Evolutionary conservation across 805 yeast species (phyloP), one percentile per base, ranked within the genome.

Genomic region (Cyberlindnera lachancei): DNA sequence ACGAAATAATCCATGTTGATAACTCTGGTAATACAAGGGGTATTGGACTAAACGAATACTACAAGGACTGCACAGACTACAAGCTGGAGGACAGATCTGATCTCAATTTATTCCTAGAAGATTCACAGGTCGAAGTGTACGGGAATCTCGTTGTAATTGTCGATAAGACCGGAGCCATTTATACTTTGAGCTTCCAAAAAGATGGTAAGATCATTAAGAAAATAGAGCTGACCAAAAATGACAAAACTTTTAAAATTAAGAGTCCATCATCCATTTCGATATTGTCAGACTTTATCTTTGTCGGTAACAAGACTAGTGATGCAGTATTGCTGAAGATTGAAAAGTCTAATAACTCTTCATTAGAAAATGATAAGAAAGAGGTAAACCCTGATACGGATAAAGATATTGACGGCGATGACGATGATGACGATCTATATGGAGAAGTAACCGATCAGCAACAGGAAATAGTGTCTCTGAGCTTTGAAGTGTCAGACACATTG

Each of bases 1-100:
- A 88, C 51, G 83, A 80, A 45, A 44, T 88, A 7, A 59, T 85
- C 9, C 88, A 84, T 55, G 70, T 86, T 13, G 95, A 88, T 49
- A 75, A 84, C 19, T 71, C 85, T 3, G 94, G 94, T 4, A 72
- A 78, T 20, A 48, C 66, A 3, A 68, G 73, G 37, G 79, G 85
- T 18, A 60, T 78, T 3, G 75, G 79, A 3, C 72, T 79, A 2
- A 83, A 83, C 50, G 56, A 61, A 36, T 79, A 59, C 44, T 71
- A 74, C 18, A 41, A 61, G 3, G 50, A 52, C 12, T 48, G 60
- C 19, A 58, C 76, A 1, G 53, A 58, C 30, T 51, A 67, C 56
- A 48, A 56, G 33, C 38, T 70, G 28, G 44, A 48, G 15, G 79
- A 79, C 52, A 68, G 70, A 38, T 53, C 76, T 3, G 50, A 56